A percentile compares a stretch with the other conserved stretches of the same genome.
These are phyloP conservation scores for Kodamaea sp. DNA, from an alignment of 1,139 yeast species.

Conservation along the genomic window DNA sequence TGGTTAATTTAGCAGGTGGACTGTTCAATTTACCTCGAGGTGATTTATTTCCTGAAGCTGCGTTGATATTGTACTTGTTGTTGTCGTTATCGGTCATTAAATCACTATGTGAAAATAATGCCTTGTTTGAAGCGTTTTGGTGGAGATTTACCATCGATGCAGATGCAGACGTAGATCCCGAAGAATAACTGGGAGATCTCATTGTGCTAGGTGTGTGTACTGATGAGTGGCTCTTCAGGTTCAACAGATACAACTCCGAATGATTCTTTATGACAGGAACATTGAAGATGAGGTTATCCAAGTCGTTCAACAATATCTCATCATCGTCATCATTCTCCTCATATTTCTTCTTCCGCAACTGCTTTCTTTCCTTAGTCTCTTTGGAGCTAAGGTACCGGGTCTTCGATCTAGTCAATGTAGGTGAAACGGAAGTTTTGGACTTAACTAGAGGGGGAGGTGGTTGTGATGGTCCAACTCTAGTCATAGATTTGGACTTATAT, in stretches of 20 bases:
- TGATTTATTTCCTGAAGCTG: conserved; percentile 27
- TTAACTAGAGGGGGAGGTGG: background rate
- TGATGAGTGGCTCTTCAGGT: conserved; percentile 6
- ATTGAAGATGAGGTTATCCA: conserved; percentile 42
- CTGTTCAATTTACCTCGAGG: conserved; percentile 17
- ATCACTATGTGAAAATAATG: conserved; percentile 24
- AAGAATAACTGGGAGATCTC: conserved; percentile 1
- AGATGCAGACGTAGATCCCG: conserved; percentile 2
- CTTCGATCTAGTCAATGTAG: conserved; percentile 28
- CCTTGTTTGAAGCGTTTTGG: background rate
- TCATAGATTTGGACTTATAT: background rate
- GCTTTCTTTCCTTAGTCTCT: conserved; percentile 42
- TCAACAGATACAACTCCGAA: conserved; percentile 31
- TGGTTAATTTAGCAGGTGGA: conserved; percentile 3
- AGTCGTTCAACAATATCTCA: conserved; percentile 39
- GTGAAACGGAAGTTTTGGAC: conserved; percentile 4
- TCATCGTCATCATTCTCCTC: conserved; percentile 49
- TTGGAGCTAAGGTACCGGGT: conserved; percentile 36
- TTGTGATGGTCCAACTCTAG: background rate
- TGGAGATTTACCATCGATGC: background rate
- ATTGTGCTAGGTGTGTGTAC: conserved; percentile 9
- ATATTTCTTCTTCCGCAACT: conserved; percentile 41
- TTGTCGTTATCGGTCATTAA: conserved; percentile 30
- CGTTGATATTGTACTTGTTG: conserved; percentile 25
- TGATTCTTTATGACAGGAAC: conserved; percentile 46